Percentiles rank a stretch among this genome's conserved stretches.
These are phyloP conservation scores for Blastobotrys peoriensis DNA, from an alignment of 805 yeast genomes.

Conservation along the genomic window DNA sequence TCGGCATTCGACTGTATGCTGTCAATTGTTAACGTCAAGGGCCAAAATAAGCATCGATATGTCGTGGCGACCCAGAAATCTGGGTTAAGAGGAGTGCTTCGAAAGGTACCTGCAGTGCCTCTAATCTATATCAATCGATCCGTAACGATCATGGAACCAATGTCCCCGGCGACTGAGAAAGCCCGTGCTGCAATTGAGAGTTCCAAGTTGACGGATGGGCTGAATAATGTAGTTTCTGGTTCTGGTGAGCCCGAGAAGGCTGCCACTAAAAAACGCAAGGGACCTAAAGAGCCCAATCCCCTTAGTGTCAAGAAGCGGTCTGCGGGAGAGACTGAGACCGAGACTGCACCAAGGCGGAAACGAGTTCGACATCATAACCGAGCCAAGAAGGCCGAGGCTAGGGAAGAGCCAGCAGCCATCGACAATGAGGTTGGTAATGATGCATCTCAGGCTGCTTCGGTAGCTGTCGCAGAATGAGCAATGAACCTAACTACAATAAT, in stretches of 20 bases:
- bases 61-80: constrained; percentile 80
- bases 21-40: constrained; percentile 62
- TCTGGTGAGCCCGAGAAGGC: constrained; percentile 21
- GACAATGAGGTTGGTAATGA: too few species aligned
- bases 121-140: constrained; percentile 79
- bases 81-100: constrained; percentile 57
- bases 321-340: constrained; percentile 10
- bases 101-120: constrained; percentile 86
- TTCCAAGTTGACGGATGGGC: constrained; percentile 66
- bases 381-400: not conserved
- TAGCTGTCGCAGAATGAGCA: too few species aligned
- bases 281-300: constrained; percentile 85
- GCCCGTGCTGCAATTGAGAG: constrained; percentile 50
- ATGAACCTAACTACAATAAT: too few species aligned
- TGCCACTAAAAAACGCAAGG: constrained; percentile 30
- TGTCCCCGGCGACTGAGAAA: constrained; percentile 61
- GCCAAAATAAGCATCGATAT: constrained; percentile 80
- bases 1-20: constrained; percentile 67
- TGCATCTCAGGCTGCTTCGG: too few species aligned
- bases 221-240: constrained; percentile 54
- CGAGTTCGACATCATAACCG: not conserved
- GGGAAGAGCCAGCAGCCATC: too few species aligned
- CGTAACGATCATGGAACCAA: constrained; percentile 94
- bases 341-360: not conserved
- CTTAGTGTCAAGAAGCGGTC: constrained; percentile 78